Evolutionary conservation across 83 land plant species (phyloP), one percentile per base, ranked within the genome.

Genomic region (Picea abies): DNA sequence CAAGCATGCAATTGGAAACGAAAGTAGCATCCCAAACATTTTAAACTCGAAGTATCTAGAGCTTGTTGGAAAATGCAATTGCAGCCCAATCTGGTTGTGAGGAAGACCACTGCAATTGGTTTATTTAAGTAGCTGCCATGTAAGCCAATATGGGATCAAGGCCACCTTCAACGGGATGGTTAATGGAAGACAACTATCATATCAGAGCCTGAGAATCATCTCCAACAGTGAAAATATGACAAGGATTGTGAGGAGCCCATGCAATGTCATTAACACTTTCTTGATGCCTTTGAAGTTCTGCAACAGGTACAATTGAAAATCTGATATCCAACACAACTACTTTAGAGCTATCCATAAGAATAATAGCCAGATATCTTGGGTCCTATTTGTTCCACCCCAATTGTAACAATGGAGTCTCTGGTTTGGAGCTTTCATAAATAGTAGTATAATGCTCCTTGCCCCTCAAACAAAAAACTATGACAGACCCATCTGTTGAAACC

Each of bases 371-470:
- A 84, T 95, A 95, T 83, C 87, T 78, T 12, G 88, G 85, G 58
- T 93, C 94, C 85, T 83, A 87, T 85, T 93, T 93, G 87, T 93
- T 93, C 97, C 97, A 95, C 16, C 92, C 96, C 66, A 95, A 63
- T 14, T 96, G 81, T 25, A 95, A 84, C 69, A 95, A 79, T 0
- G 97, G 96, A 3, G 94, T 90, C 61, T 93, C 97, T 17, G 97
- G 97, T 58, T 86, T 89, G 10, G 97, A 94, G 64, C 91, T 91
- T 89, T 95, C 96, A 75, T 95, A 95, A 32, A 95, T 88, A 60
- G 93, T 95, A 22, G 96, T 93, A 25, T 94, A 93, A 77, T 95
- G 97, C 86, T 93, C 96, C 88, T 95, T 93, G 80, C 93, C 96
- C 61, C 96, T 73, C 76, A 95, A 82, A 84, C 93, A 96, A 76